phyloP scores from a whole-genome alignment of 2,329 filamentous ascomycete genomes.

The Fusarium algeriense region DNA sequence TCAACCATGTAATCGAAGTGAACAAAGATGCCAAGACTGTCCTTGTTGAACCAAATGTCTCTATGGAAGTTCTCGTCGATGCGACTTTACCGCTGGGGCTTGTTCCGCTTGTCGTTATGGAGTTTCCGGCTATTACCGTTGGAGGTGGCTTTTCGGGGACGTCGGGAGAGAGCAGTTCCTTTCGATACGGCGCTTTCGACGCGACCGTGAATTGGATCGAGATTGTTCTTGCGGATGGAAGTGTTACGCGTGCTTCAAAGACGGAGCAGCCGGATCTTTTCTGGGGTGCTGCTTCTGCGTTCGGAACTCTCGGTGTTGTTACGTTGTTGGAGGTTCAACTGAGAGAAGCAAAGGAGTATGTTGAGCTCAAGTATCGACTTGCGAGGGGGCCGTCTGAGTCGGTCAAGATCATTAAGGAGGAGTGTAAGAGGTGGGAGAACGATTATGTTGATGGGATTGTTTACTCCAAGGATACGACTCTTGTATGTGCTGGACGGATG shows the following conservation, averaged over 20 bases:
- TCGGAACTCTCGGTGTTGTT: constrained; percentile 75
- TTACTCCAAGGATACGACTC: constrained; percentile 66
- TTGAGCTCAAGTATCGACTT: constrained; percentile 69
- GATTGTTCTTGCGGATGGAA: constrained; percentile 73
- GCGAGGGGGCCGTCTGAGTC: constrained; percentile 55
- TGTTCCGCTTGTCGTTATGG: constrained; percentile 76
- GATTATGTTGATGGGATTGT: constrained; percentile 79
- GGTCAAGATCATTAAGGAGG: constrained; percentile 59
- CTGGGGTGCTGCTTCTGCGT: constrained; percentile 72
- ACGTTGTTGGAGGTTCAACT: constrained; percentile 73
- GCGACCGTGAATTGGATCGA: constrained; percentile 71
- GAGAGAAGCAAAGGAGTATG: constrained; percentile 65
- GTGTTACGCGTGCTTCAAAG: constrained; percentile 66
- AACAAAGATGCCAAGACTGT: constrained; percentile 66
- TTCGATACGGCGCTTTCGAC: constrained; percentile 75
- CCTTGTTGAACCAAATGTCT: constrained; percentile 77
- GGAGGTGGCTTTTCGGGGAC: constrained; percentile 76
- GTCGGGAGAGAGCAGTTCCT: constrained; percentile 76
- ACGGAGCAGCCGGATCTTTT: constrained; percentile 70
- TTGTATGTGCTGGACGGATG: constrained; percentile 72
- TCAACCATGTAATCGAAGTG: constrained; percentile 73
- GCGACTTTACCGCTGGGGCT: constrained; percentile 67
- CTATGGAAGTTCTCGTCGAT: constrained; percentile 73
- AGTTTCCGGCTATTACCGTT: constrained; percentile 79
- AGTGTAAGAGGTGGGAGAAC: constrained; percentile 53